Evolutionary conservation across 495 filamentous ascomycete species (phyloP).

Genomic region (Tuber indicum): DNA sequence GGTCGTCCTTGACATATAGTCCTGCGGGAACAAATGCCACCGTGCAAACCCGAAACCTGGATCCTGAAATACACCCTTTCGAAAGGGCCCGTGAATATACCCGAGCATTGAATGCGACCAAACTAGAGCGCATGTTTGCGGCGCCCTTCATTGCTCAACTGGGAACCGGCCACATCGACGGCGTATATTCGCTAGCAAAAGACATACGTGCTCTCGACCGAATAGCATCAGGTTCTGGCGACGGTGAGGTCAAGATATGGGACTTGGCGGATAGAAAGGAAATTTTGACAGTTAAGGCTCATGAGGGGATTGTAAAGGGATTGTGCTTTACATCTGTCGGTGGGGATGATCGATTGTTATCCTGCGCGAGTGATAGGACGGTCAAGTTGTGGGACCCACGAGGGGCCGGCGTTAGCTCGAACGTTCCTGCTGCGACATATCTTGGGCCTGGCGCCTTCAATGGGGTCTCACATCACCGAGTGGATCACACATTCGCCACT

Average conservation of each 20-base stretch:
- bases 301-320: constrained; percentile 85
- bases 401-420: constrained; percentile 40
- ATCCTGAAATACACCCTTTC: constrained; percentile 90
- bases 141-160: constrained; percentile 84
- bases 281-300: constrained; percentile 71
- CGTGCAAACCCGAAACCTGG: constrained; percentile 75
- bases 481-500: constrained; percentile 65
- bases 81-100: constrained; percentile 90
- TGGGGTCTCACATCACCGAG: constrained; percentile 73
- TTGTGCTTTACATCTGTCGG: constrained; percentile 65
- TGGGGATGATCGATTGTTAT: constrained; percentile 69
- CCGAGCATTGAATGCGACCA: constrained; percentile 80
- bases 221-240: constrained; percentile 73
- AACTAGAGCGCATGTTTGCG: constrained; percentile 92
- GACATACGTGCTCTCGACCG: constrained; percentile 61
- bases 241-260: constrained; percentile 92
- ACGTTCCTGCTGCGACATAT: constrained; percentile 74
- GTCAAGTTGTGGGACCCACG: constrained; percentile 82
- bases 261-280: constrained; percentile 72
- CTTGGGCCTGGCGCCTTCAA: constrained; percentile 77
- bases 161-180: constrained; percentile 87
- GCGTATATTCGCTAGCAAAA: constrained; percentile 70
- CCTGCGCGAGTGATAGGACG: constrained; percentile 77
- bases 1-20: constrained; percentile 67
- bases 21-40: constrained; percentile 68